phyloP scores from a whole-genome alignment of 768 basidiomycete species.

The Trametes coccinea region DNA sequence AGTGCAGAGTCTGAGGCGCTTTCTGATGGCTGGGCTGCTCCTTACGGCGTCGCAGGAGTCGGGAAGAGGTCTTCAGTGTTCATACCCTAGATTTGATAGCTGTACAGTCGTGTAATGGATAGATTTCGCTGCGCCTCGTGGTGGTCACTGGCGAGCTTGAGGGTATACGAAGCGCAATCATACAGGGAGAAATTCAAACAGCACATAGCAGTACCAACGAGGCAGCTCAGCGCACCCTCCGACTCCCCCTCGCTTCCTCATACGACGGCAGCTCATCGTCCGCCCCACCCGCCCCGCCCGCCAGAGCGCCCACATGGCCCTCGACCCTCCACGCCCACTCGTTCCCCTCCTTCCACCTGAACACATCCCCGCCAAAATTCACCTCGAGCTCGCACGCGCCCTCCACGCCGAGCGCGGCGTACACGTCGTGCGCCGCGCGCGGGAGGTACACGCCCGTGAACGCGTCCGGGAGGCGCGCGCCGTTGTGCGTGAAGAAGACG shows the following conservation, averaged over 20 bases:
- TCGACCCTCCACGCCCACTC: slow-evolving; percentile 68
- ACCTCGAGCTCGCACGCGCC: slow-evolving; percentile 51
- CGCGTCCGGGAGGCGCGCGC: slow-evolving; percentile 52
- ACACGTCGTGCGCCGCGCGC: slow-evolving; percentile 52
- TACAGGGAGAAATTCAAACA: too few relatives aligned
- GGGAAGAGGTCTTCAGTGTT: background rate
- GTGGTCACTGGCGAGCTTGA: too few relatives aligned
- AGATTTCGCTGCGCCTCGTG: too few relatives aligned
- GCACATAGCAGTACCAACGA: too few relatives aligned
- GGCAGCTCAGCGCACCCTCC: background rate
- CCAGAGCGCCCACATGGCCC: slow-evolving; percentile 54
- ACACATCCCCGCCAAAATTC: slow-evolving; percentile 58
- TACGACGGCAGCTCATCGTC: slow-evolving; percentile 46
- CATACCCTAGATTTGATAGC: slow-evolving; percentile 2
- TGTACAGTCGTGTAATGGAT: slow-evolving; percentile 9
- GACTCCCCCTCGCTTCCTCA: slow-evolving; percentile 14
- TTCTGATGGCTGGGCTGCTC: background rate
- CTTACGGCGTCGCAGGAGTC: background rate
- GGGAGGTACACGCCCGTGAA: slow-evolving; percentile 63
- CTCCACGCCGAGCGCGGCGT: slow-evolving; percentile 62
- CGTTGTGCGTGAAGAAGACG: slow-evolving; percentile 69
- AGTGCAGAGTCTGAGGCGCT: slow-evolving; percentile 40
- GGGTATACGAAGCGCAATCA: background rate
- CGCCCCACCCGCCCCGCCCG: slow-evolving; percentile 32
- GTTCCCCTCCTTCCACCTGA: slow-evolving; percentile 63